phyloP scores from a whole-genome alignment of 2,329 filamentous ascomycete genomes.

The Diaporthe citri region DNA sequence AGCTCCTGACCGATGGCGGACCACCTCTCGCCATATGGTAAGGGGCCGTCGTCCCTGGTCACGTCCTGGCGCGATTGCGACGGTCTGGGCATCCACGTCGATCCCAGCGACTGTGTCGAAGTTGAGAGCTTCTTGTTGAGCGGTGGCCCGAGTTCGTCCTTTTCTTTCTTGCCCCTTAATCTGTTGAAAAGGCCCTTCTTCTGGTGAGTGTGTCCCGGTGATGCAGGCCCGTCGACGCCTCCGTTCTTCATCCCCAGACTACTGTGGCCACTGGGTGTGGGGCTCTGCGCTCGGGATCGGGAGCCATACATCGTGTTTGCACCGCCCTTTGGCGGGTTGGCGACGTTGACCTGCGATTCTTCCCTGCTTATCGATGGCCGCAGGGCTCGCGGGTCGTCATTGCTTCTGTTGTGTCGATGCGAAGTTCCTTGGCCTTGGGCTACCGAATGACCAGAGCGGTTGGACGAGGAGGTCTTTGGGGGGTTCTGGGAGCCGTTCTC shows the following conservation, averaged over 20 bases:
- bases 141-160: slow-evolving; percentile 62
- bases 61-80: slow-evolving; percentile 60
- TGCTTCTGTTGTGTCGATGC: slow-evolving; percentile 78
- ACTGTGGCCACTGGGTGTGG: slow-evolving; percentile 78
- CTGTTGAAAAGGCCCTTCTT: slow-evolving; percentile 66
- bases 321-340: slow-evolving; percentile 59
- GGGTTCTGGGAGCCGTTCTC: slow-evolving; percentile 61
- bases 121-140: slow-evolving; percentile 62
- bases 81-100: slow-evolving; percentile 51
- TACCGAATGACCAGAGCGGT: slow-evolving; percentile 69
- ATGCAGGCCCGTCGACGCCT: slow-evolving; percentile 67
- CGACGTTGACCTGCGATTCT: slow-evolving; percentile 70
- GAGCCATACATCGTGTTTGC: slow-evolving; percentile 60
- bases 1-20: slow-evolving; percentile 37
- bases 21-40: slow-evolving; percentile 44
- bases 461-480: slow-evolving; percentile 74
- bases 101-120: slow-evolving; percentile 66
- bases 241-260: slow-evolving; percentile 62
- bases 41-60: slow-evolving; percentile 50
- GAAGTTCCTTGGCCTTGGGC: slow-evolving; percentile 75
- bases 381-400: slow-evolving; percentile 73
- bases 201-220: slow-evolving; percentile 64
- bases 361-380: slow-evolving; percentile 83
- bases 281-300: slow-evolving; percentile 79
- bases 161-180: slow-evolving; percentile 65